A percentile compares a stretch with the other conserved stretches of the same genome.
Evolutionary conservation across 202 grass and related monocot species (phyloP).

Genomic region (Zoysia matrella): DNA sequence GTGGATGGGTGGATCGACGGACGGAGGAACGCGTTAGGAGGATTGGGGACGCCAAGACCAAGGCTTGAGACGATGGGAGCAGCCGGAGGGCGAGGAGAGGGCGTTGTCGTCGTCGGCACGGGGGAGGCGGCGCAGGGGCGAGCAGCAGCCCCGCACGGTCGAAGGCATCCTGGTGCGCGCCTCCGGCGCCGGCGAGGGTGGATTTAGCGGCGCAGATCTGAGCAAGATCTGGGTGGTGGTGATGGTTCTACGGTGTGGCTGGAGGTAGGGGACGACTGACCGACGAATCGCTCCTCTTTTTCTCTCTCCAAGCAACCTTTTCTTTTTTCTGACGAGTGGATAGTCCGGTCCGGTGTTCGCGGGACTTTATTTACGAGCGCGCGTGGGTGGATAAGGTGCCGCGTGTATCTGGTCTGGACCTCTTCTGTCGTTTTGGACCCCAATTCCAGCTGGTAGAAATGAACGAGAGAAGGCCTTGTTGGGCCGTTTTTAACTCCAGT

Average conservation of each 20-base stretch:
- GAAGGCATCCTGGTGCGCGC: conserved; percentile 36
- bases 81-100: conserved; percentile 29
- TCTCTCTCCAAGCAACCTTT: too few relatives aligned
- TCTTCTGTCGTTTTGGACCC: background rate
- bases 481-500: too few relatives aligned
- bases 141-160: conserved; percentile 31
- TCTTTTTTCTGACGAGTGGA: background rate
- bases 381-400: conserved; percentile 38
- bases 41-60: conserved; percentile 45
- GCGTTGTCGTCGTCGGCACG: conserved; percentile 30
- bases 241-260: background rate
- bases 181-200: conserved; percentile 36
- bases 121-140: conserved; percentile 42
- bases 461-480: too few relatives aligned
- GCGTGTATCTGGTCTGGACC: conserved; percentile 15
- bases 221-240: background rate
- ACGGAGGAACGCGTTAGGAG: conserved; percentile 8
- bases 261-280: background rate
- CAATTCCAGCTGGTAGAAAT: too few relatives aligned
- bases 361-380: background rate
- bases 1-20: background rate
- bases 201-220: conserved; percentile 27
- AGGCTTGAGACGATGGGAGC: conserved; percentile 53
- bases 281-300: background rate
- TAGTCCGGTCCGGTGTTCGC: background rate